Evolutionary conservation across 2,329 filamentous ascomycete species (phyloP).

Genomic region (Pseudohalonectria lignicola): DNA sequence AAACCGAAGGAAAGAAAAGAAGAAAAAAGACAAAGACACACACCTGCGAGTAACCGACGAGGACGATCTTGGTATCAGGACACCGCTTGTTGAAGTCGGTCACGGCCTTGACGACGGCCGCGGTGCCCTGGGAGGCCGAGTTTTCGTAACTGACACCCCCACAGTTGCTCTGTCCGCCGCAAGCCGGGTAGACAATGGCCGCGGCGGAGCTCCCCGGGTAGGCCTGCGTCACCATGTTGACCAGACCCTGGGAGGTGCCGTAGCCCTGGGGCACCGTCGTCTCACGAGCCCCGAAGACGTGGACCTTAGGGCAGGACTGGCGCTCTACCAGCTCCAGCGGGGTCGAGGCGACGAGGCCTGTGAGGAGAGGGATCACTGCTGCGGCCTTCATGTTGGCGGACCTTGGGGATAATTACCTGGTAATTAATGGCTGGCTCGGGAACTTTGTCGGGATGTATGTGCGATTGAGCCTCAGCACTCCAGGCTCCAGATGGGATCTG

Average conservation of each 20-base stretch:
- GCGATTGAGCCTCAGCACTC: too few species aligned
- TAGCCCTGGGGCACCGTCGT: conserved; percentile 39
- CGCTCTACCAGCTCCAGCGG: conserved; percentile 46
- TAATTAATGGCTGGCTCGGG: too few species aligned
- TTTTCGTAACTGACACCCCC: conserved; percentile 48
- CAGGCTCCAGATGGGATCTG: too few species aligned
- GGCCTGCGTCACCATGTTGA: conserved; percentile 34
- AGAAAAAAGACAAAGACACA: conserved; percentile 3
- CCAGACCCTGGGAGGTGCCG: conserved; percentile 36
- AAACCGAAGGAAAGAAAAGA: not conserved
- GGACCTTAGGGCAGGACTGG: conserved; percentile 32
- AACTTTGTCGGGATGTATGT: too few species aligned
- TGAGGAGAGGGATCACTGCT: conserved; percentile 13
- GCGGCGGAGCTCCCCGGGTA: conserved; percentile 41
- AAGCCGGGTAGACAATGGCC: conserved; percentile 49
- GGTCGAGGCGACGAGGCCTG: conserved; percentile 34
- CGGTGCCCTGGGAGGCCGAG: conserved; percentile 45
- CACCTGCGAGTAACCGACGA: conserved; percentile 53
- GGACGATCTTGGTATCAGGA: conserved; percentile 43
- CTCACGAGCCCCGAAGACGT: conserved; percentile 35
- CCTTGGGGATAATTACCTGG: too few species aligned
- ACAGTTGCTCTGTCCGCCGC: conserved; percentile 47
- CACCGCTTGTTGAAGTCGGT: conserved; percentile 45
- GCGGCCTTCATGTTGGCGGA: conserved; percentile 1
- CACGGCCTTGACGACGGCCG: conserved; percentile 47